Percentiles rank a stretch among this genome's conserved stretches.
These are phyloP conservation scores for Neonectria hederae DNA, from an alignment of 2,329 filamentous ascomycete genomes.

Conservation along the genomic window DNA sequence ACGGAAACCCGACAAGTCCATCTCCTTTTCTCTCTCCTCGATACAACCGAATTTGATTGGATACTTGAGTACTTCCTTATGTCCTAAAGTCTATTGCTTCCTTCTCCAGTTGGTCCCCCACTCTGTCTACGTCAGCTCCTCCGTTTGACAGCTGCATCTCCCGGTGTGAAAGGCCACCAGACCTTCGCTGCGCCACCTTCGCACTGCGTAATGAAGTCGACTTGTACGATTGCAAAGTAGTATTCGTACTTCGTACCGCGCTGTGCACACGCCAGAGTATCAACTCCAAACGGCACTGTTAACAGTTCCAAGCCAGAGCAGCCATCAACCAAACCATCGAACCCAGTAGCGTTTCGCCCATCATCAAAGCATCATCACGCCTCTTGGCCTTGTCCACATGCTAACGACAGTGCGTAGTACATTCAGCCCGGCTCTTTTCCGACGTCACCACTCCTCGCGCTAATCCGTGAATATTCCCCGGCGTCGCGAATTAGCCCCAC, in stretches of 20 bases:
- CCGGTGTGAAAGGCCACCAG: not conserved
- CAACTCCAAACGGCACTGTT: not conserved
- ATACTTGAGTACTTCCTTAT: not conserved
- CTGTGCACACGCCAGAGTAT: too few relatives aligned
- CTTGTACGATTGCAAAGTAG: too few relatives aligned
- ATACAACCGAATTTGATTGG: not conserved
- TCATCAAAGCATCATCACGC: not conserved
- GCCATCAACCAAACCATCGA: not conserved
- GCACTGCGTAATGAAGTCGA: conserved; percentile 7
- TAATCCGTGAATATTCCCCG: not conserved
- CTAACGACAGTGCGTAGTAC: too few relatives aligned
- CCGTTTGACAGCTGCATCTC: not conserved
- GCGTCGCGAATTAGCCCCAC: not conserved
- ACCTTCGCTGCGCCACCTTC: conserved; percentile 14
- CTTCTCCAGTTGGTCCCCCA: not conserved
- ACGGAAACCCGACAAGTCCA: not conserved
- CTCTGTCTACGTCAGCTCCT: conserved; percentile 1
- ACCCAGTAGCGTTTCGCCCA: not conserved
- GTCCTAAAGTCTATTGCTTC: not conserved
- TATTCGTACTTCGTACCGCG: too few relatives aligned
- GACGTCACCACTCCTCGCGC: conserved; percentile 22
- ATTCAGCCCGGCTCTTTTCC: not conserved
- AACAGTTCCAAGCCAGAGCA: not conserved
- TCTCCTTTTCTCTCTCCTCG: not conserved
- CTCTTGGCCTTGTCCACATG: not conserved